These are phyloP conservation scores for Clonostachys rhizophaga DNA, from an alignment of 2,329 filamentous ascomycete genomes.

Conservation along the genomic window DNA sequence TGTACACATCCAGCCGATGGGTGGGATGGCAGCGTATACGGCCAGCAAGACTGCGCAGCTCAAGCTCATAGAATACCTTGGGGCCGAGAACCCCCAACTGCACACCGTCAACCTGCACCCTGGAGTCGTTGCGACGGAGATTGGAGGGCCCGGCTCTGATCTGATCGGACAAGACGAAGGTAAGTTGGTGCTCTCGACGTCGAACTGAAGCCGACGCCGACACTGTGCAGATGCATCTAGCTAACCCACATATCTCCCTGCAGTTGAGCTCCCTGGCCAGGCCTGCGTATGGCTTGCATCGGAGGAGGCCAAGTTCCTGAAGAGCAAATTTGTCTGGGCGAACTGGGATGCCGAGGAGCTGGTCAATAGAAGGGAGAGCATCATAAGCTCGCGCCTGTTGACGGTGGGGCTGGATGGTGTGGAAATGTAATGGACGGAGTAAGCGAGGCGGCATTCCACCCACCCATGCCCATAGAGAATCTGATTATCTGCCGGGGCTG, in stretches of 20 bases:
- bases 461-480: no score
- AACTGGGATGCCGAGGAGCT: constrained; percentile 28
- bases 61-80: constrained; percentile 27
- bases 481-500: no score
- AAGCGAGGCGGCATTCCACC: no score
- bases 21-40: constrained; percentile 17
- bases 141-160: no score
- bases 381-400: constrained; percentile 6
- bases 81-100: constrained; percentile 25
- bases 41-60: constrained; percentile 23
- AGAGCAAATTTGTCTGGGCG: constrained; percentile 19
- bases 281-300: constrained; percentile 12
- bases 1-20: constrained; percentile 1
- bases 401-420: no score
- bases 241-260: neutral
- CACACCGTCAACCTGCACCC: constrained; percentile 31
- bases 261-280: constrained; percentile 10
- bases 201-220: no score
- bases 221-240: no score
- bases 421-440: no score
- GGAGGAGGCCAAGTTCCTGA: constrained; percentile 21
- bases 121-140: constrained; percentile 27
- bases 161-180: no score
- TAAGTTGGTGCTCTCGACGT: no score
- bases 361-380: constrained; percentile 25